These are phyloP conservation scores for Daldinia eschscholtzii DNA, from an alignment of 2,329 filamentous ascomycete genomes.

Conservation along the genomic window DNA sequence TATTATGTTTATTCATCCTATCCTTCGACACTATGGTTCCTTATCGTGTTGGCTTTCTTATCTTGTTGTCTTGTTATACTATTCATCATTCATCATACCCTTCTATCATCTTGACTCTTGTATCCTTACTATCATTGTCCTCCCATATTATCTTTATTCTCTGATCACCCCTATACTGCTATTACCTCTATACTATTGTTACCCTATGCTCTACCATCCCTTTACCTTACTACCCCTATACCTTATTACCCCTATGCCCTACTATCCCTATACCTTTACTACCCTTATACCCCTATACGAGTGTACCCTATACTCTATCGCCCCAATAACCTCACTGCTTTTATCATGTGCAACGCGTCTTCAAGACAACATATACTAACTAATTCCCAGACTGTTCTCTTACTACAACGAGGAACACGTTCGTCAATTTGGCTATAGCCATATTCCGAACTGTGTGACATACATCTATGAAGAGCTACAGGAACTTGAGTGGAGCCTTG, in stretches of 20 bases:
- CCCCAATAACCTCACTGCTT: not conserved
- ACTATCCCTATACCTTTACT: not conserved
- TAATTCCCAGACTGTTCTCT: not conserved
- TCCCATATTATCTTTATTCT: not conserved
- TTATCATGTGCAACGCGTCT: not conserved
- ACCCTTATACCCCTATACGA: not conserved
- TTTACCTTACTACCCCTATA: not conserved
- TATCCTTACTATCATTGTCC: not conserved
- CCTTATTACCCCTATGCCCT: not conserved
- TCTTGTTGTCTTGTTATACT: conserved; percentile 3
- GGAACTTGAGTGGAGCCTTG: not conserved
- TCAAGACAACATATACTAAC: not conserved
- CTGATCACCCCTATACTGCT: not conserved
- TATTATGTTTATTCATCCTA: not conserved
- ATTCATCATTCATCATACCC: not conserved
- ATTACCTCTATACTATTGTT: not conserved
- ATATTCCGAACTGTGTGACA: not conserved
- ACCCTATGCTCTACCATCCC: not conserved
- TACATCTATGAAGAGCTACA: not conserved
- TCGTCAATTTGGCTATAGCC: not conserved
- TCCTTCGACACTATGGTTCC: not conserved
- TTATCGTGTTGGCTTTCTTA: not conserved
- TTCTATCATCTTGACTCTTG: not conserved
- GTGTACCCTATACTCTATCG: too few species aligned
- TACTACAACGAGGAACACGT: not conserved